These are phyloP conservation scores for Hypocrella siamensis DNA, from an alignment of 2,329 filamentous ascomycete genomes.

Conservation along the genomic window DNA sequence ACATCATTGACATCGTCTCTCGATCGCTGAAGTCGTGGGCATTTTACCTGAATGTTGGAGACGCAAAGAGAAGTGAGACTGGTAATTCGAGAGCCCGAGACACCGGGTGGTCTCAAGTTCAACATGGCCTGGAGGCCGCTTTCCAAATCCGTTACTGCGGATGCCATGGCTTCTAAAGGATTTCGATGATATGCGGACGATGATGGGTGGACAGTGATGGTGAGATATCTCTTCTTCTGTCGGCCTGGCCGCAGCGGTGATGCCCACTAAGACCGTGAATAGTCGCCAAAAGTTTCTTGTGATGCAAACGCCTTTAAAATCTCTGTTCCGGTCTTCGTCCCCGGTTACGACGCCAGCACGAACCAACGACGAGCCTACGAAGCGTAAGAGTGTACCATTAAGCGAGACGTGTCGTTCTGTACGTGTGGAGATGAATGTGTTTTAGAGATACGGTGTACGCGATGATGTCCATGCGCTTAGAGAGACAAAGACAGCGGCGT, in stretches of 20 bases:
- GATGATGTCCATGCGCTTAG: constrained; percentile 3
- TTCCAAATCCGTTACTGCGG: constrained; percentile 83
- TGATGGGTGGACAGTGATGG: no score
- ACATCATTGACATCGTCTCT: no score
- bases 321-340: neutral
- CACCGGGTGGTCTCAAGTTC: constrained; percentile 78
- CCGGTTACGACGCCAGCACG: neutral
- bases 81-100: constrained; percentile 82
- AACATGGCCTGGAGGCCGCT: constrained; percentile 83
- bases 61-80: constrained; percentile 78
- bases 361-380: constrained; percentile 4
- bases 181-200: neutral
- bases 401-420: constrained; percentile 2
- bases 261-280: no score
- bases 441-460: constrained; percentile 6
- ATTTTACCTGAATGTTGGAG: constrained; percentile 79
- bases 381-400: constrained; percentile 3
- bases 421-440: constrained; percentile 2
- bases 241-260: neutral
- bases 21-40: no score
- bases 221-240: neutral
- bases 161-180: constrained; percentile 49
- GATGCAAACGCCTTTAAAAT: neutral
- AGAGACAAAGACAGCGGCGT: constrained; percentile 1
- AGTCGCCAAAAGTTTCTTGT: no score